Base-by-base conservation (phyloP, 108 stramenopile genomes). In the Cyclotella choctawhatcheeana region DNA sequence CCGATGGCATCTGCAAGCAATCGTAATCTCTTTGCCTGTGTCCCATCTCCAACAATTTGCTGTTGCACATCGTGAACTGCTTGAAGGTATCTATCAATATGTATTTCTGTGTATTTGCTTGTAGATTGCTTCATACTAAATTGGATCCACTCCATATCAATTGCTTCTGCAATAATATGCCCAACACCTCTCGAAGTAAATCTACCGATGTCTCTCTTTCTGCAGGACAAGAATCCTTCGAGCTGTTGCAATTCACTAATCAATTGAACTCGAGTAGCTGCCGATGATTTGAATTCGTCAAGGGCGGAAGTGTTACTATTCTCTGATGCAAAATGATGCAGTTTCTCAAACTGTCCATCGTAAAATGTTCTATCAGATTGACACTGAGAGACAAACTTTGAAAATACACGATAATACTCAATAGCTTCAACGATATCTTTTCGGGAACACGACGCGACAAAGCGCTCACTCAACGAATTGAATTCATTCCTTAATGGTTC, bases 111-210 rank as follows among this genome's bases (percentile, higher is more conserved):
- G 3, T 16, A 30, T 1, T 58, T 1, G 31, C 33, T 21, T 29
- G 53, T 8, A 14, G 29, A 14, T 22, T 20, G 24, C 27, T 43
- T 55, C 17, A 74, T 55, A 20, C 58, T 51, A 40, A 47, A 29
- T 30, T 67, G 64, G 22, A 58, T 60, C 74, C 74, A 75, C 60
- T 66, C 74, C 21, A 75, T 30, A 26, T 75, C 35, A 17, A 75
- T 75, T 17, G 65, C 58, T 34, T 75, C 65, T 1, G 29, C 47
- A 10, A 67, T 35, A 48, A 44, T 45, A 48, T 33, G 54, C 31
- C 73, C 73, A 53, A 52, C 6, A 17, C 55, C 40, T 3, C 58
- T 34, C 1, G 55, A 31, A 32, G 63, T 56, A 3, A 55, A 44
- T 48, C 29, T 1, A 13, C 58, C 29, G 5, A 75, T 22, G 34